These are phyloP conservation scores for Cercospora janseana DNA, from an alignment of 2,329 filamentous ascomycete species.

Conservation along the genomic window DNA sequence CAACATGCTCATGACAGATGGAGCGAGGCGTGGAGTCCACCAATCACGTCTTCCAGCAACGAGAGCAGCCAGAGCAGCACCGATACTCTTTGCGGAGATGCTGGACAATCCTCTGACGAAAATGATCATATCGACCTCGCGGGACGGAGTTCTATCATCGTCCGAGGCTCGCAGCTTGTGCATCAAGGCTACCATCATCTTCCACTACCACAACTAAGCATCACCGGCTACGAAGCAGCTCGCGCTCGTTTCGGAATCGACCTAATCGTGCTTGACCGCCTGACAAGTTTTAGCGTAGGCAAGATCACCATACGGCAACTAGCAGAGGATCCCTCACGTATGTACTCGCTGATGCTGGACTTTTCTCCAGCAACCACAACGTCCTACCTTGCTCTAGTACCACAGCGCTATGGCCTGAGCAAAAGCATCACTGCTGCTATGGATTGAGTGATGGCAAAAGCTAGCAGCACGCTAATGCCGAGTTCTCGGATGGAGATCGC, in stretches of 20 bases:
- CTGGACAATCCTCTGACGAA: too few species aligned
- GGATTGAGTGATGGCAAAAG: slow-evolving; percentile 30
- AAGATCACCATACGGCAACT: slow-evolving; percentile 21
- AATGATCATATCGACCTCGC: too few species aligned
- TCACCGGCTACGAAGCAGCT: slow-evolving; percentile 19
- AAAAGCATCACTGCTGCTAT: slow-evolving; percentile 27
- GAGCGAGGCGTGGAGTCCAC: too few species aligned
- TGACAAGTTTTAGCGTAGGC: slow-evolving; percentile 33
- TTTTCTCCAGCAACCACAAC: slow-evolving; percentile 3
- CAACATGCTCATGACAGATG: too few species aligned
- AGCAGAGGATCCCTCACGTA: slow-evolving; percentile 18
- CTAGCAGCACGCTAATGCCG: slow-evolving; percentile 19
- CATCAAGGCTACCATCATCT: not conserved
- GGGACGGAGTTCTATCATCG: too few species aligned
- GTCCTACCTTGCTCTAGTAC: slow-evolving; percentile 31
- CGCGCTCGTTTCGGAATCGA: slow-evolving; percentile 30
- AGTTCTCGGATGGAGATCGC: not conserved
- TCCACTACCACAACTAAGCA: not conserved
- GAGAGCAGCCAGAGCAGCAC: too few species aligned
- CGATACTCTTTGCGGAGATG: too few species aligned
- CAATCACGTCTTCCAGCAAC: too few species aligned
- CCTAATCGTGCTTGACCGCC: slow-evolving; percentile 25
- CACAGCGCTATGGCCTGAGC: slow-evolving; percentile 27
- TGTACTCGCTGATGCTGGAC: slow-evolving; percentile 20
- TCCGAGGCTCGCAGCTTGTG: too few species aligned